These are phyloP conservation scores for Entomortierella beljakovae DNA, from an alignment of 192 early-diverging fungal species.

Conservation along the genomic window DNA sequence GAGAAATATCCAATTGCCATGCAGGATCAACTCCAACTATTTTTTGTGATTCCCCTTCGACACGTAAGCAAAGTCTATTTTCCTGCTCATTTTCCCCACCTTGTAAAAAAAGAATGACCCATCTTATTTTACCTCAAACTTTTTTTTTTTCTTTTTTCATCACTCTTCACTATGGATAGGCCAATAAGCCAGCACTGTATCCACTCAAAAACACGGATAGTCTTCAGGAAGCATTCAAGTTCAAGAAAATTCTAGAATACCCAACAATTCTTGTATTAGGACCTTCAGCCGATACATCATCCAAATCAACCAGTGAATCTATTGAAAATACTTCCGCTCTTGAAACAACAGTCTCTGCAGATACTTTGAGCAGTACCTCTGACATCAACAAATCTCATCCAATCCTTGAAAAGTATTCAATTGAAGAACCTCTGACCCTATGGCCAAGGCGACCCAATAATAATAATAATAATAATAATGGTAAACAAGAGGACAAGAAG, in stretches of 20 bases:
- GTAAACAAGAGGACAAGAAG: not conserved
- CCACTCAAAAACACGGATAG: constrained; percentile 46
- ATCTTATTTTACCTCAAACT: not conserved
- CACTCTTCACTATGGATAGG: constrained; percentile 36
- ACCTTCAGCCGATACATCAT: not conserved
- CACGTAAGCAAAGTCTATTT: constrained; percentile 27
- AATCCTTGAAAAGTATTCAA: constrained; percentile 25
- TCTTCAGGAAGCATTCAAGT: constrained; percentile 57
- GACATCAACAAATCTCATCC: not conserved
- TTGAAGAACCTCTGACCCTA: constrained; percentile 29
- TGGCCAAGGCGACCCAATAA: constrained; percentile 6
- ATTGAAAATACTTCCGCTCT: not conserved
- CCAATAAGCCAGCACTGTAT: constrained; percentile 61
- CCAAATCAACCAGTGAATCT: not conserved
- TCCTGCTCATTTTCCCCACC: too few relatives aligned
- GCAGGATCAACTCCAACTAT: constrained; percentile 50
- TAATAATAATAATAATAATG: not conserved
- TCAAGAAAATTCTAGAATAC: constrained; percentile 64
- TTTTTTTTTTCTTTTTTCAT: not conserved
- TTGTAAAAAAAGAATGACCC: too few relatives aligned
- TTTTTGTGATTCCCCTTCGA: constrained; percentile 55
- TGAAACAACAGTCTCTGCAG: not conserved
- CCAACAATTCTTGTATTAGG: constrained; percentile 58
- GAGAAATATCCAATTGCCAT: constrained; percentile 7
- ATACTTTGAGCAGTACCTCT: not conserved